Base-by-base conservation (phyloP, 2,329 filamentous ascomycete species). In the Blumeria graminis region DNA sequence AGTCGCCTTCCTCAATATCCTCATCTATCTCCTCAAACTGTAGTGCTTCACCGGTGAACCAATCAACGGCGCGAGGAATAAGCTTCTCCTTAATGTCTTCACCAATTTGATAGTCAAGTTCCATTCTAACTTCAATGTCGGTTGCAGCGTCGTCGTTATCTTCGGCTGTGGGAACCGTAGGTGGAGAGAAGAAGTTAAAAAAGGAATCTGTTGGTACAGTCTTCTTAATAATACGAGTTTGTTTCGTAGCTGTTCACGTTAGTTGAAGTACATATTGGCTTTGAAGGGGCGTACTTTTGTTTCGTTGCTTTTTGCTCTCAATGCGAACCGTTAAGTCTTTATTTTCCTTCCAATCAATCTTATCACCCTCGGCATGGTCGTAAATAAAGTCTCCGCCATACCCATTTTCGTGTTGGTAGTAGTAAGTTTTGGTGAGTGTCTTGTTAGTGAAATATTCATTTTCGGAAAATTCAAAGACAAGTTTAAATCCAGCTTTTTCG, bases 11-110 rank as follows among this genome's bases (percentile, higher is more conserved):
- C 57, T 89, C 84, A 61, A 88, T 74, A 60, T 90, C 88, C 56
- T 94, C 79, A 41, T 90, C 84, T 59, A 94, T 71, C 69, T 95
- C 90, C 76, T 98, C 92, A 65, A 87, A 98, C 64, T 92, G 89
- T 61, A 98, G 81, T 63, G 92, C 92, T 73, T 98, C 92, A 58
- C 92, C 92, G 56, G 92, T 98, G 71, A 98, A 98, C 92, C 92
- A 98, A 72, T 98, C 92, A 65, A 98, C 92, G 57, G 93, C 92
- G 63, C 90, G 88, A 61, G 92, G 92, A 64, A 98, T 98, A 62
- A 98, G 78, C 76, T 98, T 98, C 78, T 98, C 92, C 76, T 98
- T 98, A 74, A 98, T 95, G 68, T 98, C 92, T 75, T 98, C 92
- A 62, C 92, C 92, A 48, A 98, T 81, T 73, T 96, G 90, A 71